A percentile compares a stretch with the other conserved stretches of the same genome.
Conservation (phyloP, 2,329 filamentous ascomycete genomes). For the Gliomastix tumulicola region DNA sequence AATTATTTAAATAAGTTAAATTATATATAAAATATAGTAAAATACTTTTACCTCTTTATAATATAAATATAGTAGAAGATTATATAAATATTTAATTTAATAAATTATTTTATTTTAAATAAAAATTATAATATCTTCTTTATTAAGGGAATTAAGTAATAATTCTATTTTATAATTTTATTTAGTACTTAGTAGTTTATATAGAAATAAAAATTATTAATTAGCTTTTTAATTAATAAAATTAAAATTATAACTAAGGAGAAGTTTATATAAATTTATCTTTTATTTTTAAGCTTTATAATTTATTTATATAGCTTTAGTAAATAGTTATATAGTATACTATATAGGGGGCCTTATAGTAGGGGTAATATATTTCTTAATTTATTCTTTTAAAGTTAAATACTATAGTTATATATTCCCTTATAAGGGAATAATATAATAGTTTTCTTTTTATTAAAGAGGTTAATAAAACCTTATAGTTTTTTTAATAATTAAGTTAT, state of each 20-base stretch:
- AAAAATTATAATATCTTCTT: too few relatives aligned
- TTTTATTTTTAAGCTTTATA: constrained; percentile 2
- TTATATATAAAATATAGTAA: background rate
- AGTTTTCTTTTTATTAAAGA: background rate
- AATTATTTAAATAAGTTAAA: background rate
- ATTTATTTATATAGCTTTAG: background rate
- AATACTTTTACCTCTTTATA: background rate
- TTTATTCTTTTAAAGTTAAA: background rate
- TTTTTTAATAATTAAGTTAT: background rate
- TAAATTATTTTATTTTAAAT: too few relatives aligned
- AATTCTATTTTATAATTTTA: too few relatives aligned
- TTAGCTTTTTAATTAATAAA: background rate
- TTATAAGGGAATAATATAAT: background rate
- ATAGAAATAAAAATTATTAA: too few relatives aligned
- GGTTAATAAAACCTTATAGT: background rate
- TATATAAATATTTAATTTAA: too few relatives aligned
- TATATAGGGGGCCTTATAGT: background rate
- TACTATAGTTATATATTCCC: background rate
- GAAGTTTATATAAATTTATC: background rate
- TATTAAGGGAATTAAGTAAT: too few relatives aligned
- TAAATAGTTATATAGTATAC: background rate
- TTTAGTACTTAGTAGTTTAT: too few relatives aligned
- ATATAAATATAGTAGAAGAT: too few relatives aligned
- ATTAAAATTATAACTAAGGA: background rate
- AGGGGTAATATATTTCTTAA: background rate